These are phyloP conservation scores for Asclepias syriaca DNA, from an alignment of 257 asterid species.

Conservation along the genomic window DNA sequence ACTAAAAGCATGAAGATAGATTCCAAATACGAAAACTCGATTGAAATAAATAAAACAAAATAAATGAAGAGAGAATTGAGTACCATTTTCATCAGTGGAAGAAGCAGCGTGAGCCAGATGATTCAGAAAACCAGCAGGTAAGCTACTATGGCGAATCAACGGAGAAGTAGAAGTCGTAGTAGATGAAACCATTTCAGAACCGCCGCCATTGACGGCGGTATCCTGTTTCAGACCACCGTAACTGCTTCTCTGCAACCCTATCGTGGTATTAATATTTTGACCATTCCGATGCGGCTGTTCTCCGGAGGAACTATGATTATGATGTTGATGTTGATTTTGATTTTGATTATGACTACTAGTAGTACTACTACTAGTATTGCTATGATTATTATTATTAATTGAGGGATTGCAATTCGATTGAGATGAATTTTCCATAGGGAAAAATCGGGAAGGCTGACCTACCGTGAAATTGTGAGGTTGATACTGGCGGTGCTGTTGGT, in stretches of 20 bases:
- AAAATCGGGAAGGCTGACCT: constrained; percentile 27
- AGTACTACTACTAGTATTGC: not conserved
- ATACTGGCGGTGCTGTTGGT: not conserved
- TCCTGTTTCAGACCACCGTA: constrained; percentile 20
- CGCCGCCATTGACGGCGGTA: constrained; percentile 11
- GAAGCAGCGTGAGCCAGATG: constrained; percentile 55
- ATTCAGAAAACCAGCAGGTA: constrained; percentile 73
- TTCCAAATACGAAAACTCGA: not conserved
- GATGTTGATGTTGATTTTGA: not conserved
- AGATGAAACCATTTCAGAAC: constrained; percentile 9
- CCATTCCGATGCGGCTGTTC: constrained; percentile 20
- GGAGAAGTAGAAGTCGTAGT: constrained; percentile 23
- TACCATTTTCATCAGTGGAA: constrained; percentile 42
- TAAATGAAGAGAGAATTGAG: constrained; percentile 5
- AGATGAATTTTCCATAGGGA: constrained; percentile 30
- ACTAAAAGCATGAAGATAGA: not conserved
- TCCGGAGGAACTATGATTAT: not conserved
- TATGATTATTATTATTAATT: not conserved
- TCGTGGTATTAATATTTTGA: constrained; percentile 11
- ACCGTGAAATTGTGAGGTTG: constrained; percentile 13
- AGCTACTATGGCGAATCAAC: constrained; percentile 66
- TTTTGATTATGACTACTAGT: not conserved
- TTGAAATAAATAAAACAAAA: not conserved
- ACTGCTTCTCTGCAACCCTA: constrained; percentile 39
- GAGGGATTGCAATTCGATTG: not conserved